Conservation (phyloP, 2,329 filamentous ascomycete genomes). For the Arthrobotrys sinensis region DNA sequence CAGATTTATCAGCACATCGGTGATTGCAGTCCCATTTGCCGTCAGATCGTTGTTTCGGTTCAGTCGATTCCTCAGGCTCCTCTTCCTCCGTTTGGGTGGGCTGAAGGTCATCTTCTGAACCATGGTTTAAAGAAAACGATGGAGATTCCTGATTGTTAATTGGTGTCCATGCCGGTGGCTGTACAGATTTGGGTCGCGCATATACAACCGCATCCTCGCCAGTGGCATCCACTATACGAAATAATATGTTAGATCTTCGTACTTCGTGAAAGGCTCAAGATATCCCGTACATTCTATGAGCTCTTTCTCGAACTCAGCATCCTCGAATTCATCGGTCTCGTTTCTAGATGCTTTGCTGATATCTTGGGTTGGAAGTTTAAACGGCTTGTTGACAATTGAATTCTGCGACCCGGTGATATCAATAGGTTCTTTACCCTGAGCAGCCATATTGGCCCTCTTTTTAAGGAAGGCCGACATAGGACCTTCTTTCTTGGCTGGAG, state of each 20-base stretch:
- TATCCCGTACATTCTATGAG: conserved; percentile 44
- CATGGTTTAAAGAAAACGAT: conserved; percentile 16
- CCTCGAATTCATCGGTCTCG: conserved; percentile 46
- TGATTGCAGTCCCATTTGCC: conserved; percentile 78
- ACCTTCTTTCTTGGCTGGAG: conserved; percentile 28
- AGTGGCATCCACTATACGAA: conserved; percentile 25
- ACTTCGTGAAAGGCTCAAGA: background rate
- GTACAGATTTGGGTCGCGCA: background rate
- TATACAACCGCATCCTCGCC: conserved; percentile 11
- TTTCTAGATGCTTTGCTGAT: background rate
- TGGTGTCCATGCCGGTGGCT: conserved; percentile 32
- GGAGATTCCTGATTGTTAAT: conserved; percentile 26
- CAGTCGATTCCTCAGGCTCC: conserved; percentile 66
- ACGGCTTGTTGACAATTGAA: conserved; percentile 50
- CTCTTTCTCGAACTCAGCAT: conserved; percentile 44
- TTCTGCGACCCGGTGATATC: conserved; percentile 31
- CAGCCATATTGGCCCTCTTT: conserved; percentile 16
- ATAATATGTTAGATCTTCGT: background rate
- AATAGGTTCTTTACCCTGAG: conserved; percentile 9
- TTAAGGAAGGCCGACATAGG: conserved; percentile 46
- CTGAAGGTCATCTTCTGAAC: conserved; percentile 8
- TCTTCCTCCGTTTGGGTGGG: conserved; percentile 8
- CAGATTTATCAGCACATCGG: conserved; percentile 68
- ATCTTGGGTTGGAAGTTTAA: conserved; percentile 44
- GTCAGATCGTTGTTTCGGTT: conserved; percentile 70